These are phyloP conservation scores for Dioscorea alata DNA, from an alignment of 106 monocot genomes.

Conservation along the genomic window DNA sequence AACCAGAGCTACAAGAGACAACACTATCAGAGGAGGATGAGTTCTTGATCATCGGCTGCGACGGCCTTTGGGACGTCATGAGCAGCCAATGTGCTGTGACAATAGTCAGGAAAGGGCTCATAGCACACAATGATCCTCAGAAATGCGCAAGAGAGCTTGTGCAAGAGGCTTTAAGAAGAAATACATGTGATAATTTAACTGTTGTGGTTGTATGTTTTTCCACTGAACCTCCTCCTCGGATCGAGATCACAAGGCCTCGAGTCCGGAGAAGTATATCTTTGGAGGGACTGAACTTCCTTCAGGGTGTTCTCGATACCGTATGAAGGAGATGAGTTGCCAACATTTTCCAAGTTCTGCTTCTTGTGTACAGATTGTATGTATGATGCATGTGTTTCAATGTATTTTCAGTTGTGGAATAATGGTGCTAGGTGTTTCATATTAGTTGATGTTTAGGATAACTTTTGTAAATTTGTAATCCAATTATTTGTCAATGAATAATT, in stretches of 20 bases:
- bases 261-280: conserved; percentile 71
- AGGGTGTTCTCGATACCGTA: conserved; percentile 43
- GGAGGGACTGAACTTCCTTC: conserved; percentile 57
- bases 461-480: too few relatives aligned
- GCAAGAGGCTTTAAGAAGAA: conserved; percentile 36
- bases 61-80: conserved; percentile 65
- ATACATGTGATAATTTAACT: conserved; percentile 49
- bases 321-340: background rate
- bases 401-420: too few relatives aligned
- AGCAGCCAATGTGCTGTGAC: conserved; percentile 57
- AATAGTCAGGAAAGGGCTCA: conserved; percentile 44
- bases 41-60: conserved; percentile 53
- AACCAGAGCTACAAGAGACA: conserved; percentile 42
- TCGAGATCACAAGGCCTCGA: conserved; percentile 55
- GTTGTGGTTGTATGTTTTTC: conserved; percentile 51
- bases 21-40: conserved; percentile 43
- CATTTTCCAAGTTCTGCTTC: too few relatives aligned
- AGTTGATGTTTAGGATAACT: too few relatives aligned
- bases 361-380: too few relatives aligned
- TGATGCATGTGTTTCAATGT: too few relatives aligned
- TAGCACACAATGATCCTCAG: conserved; percentile 46
- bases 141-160: conserved; percentile 36
- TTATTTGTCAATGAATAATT: too few relatives aligned
- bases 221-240: conserved; percentile 39
- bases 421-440: too few relatives aligned